These are phyloP conservation scores for Stagonosporopsis tanaceti DNA, from an alignment of 2,329 filamentous ascomycete genomes.

Conservation along the genomic window DNA sequence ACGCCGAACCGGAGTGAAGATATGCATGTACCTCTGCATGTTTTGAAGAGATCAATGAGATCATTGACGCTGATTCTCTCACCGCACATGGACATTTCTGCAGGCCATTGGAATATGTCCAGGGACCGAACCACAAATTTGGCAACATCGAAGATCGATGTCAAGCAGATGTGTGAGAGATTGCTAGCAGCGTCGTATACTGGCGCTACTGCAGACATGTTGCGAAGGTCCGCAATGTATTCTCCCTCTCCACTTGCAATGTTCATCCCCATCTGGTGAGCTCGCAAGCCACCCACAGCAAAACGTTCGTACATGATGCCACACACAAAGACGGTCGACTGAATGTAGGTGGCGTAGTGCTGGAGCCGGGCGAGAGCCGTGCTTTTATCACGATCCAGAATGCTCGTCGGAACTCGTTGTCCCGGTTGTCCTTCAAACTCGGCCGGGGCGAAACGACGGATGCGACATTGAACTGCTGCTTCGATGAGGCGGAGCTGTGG, in stretches of 20 bases:
- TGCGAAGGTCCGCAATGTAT: slow-evolving; percentile 70
- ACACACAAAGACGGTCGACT: slow-evolving; percentile 75
- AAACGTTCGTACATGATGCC: slow-evolving; percentile 81
- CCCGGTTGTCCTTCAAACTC: slow-evolving; percentile 74
- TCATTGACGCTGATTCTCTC: slow-evolving; percentile 68
- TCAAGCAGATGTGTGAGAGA: slow-evolving; percentile 65
- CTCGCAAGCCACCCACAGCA: slow-evolving; percentile 69
- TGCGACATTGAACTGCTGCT: slow-evolving; percentile 70
- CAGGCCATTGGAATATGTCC: slow-evolving; percentile 71
- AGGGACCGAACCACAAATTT: slow-evolving; percentile 75
- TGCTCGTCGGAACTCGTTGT: slow-evolving; percentile 63
- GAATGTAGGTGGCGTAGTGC: slow-evolving; percentile 66
- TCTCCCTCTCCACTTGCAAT: slow-evolving; percentile 65
- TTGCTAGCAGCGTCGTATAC: slow-evolving; percentile 60
- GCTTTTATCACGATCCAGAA: slow-evolving; percentile 67
- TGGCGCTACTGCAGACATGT: slow-evolving; percentile 66
- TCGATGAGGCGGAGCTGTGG: slow-evolving; percentile 76
- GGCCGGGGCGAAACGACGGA: slow-evolving; percentile 75
- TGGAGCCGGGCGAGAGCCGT: slow-evolving; percentile 65
- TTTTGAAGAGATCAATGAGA: slow-evolving; percentile 62
- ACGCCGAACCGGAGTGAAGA: background rate
- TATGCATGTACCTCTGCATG: slow-evolving; percentile 37
- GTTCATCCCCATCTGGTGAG: slow-evolving; percentile 66
- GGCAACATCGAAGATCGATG: slow-evolving; percentile 73
- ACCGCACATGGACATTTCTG: slow-evolving; percentile 74